Evolutionary conservation across 169 alveolate genomes (phyloP).

Genomic region (Amoebophrya sp.): DNA sequence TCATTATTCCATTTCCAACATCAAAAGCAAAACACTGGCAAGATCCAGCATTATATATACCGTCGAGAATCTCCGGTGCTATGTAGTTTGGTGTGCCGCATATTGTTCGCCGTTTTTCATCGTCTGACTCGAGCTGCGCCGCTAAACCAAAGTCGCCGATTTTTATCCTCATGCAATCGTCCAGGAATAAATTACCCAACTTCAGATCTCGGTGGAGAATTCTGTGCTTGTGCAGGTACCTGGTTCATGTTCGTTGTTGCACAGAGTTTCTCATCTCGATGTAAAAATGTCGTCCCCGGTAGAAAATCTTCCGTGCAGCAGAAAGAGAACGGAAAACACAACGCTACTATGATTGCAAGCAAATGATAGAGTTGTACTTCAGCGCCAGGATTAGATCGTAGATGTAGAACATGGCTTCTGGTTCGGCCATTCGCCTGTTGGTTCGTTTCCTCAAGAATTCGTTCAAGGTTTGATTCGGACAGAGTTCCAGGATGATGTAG

Average conservation of each 20-base stretch:
- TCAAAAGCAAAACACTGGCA: no score
- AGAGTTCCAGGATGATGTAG: slow-evolving; percentile 71
- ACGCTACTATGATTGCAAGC: no score
- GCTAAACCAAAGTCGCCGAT: slow-evolving; percentile 79
- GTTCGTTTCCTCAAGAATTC: slow-evolving; percentile 49
- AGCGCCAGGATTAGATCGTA: slow-evolving; percentile 1
- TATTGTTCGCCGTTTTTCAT: slow-evolving; percentile 65
- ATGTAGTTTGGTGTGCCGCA: slow-evolving; percentile 80
- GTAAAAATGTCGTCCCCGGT: no score
- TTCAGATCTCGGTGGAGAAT: slow-evolving; percentile 76
- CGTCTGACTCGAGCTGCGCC: slow-evolving; percentile 69
- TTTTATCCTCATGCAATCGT: slow-evolving; percentile 69
- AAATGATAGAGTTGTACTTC: no score
- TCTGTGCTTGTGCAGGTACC: slow-evolving; percentile 64
- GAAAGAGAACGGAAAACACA: no score
- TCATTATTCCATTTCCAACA: no score
- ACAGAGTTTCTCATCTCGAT: no score
- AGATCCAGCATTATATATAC: no score
- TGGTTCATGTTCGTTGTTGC: no score
- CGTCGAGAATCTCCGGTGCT: slow-evolving; percentile 70
- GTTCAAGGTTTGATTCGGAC: slow-evolving; percentile 67
- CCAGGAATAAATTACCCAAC: slow-evolving; percentile 69
- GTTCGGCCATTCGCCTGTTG: background rate
- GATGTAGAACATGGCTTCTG: slow-evolving; percentile 19
- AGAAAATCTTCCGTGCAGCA: no score